Evolutionary conservation across 805 yeast genomes (phyloP).

Genomic region (Nakazawaea laoshanensis): DNA sequence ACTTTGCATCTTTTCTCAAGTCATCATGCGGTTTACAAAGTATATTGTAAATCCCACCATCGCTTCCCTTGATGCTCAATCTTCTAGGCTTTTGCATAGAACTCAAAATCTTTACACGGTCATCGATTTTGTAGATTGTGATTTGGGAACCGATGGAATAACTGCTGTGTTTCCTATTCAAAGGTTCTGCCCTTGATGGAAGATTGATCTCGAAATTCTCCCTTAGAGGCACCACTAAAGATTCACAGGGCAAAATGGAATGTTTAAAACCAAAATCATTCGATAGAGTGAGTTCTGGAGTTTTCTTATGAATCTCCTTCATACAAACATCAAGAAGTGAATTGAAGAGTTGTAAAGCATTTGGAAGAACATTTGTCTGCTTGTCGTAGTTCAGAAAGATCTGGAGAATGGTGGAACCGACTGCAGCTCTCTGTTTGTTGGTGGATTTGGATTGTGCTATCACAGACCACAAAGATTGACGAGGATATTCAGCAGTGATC

Average conservation of each 20-base stretch:
- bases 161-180: conserved; percentile 21
- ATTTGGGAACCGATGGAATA: conserved; percentile 31
- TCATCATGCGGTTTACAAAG: conserved; percentile 87
- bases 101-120: conserved; percentile 58
- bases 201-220: conserved; percentile 60
- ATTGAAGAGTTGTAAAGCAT: conserved; percentile 28
- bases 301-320: conserved; percentile 26
- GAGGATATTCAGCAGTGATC: conserved; percentile 62
- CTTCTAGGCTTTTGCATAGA: conserved; percentile 87
- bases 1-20: conserved; percentile 88
- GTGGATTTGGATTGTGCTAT: conserved; percentile 61
- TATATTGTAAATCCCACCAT: conserved; percentile 64
- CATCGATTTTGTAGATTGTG: conserved; percentile 57
- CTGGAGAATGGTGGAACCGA: conserved; percentile 38
- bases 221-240: conserved; percentile 67
- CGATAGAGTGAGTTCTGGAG: conserved; percentile 26
- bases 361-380: conserved; percentile 14
- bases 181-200: conserved; percentile 36
- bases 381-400: conserved; percentile 12
- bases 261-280: conserved; percentile 31
- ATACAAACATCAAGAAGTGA: conserved; percentile 35
- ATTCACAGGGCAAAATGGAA: conserved; percentile 18
- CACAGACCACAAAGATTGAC: conserved; percentile 80
- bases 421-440: conserved; percentile 31
- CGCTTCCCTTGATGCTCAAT: conserved; percentile 66